Base-by-base conservation (phyloP, 139 green algal species). In the Astrephomene gubernaculifera region DNA sequence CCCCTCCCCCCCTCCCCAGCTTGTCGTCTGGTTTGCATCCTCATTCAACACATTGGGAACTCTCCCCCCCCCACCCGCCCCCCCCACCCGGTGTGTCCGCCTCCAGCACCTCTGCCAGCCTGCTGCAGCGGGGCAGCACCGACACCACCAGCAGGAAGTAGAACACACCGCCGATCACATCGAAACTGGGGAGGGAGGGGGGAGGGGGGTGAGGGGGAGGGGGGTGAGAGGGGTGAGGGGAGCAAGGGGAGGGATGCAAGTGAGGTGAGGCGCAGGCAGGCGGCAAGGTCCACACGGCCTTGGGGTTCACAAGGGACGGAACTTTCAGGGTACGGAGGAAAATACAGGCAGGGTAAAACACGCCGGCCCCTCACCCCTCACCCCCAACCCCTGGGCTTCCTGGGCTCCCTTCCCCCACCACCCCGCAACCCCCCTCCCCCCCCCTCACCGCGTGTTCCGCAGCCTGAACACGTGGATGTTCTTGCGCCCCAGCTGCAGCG, bases 71-170 rank as follows among this genome's bases (percentile, higher is more conserved):
- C 69, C 65, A 7, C 35, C 36, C 35, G 4, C 35, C 35, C 24
- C 35, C 8, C 75, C 25, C 61, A 83, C 76, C 76, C 29, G 60
- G 76, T 0, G 76, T 49, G 25, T 83, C 76, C 33, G 76, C 76
- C 60, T 83, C 76, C 76, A 83, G 64, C 64, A 85, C 63, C 31
- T 68, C 79, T 0, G 64, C 79, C 63, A 85, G 33, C 24, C 43
- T 63, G 33, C 10, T 57, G 79, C 94, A 98, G 63, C 95, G 89
- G 21, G 95, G 95, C 85, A 98, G 85, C 70, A 96, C 89, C n/a
- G 90, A 96, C 27, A 96, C 91, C 73, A 98, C 93, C 35, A 97
- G 86, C 27, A 97, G 86, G 90, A 96, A 98, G 91, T 98, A 98
- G 7, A 96, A 71, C 38, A 91, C 81, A 29, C 95, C 96, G 10